Conservation (phyloP, 495 filamentous ascomycete species). For the Xylaria flabelliformis region DNA sequence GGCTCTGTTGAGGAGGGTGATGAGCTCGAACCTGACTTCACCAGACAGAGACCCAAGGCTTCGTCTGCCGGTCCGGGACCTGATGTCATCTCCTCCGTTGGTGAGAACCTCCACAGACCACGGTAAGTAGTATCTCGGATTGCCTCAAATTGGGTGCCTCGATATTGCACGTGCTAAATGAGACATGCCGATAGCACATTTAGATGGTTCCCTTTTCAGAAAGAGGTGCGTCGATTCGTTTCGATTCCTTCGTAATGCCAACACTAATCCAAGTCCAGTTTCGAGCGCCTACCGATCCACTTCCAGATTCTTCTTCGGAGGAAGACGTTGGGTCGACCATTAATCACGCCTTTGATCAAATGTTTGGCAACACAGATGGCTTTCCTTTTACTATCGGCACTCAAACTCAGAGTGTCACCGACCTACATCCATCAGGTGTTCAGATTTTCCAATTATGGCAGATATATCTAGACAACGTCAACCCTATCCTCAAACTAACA, state of each 20-base stretch:
- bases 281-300: slow-evolving; percentile 45
- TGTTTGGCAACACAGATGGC: slow-evolving; percentile 59
- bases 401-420: slow-evolving; percentile 52
- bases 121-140: slow-evolving; percentile 25
- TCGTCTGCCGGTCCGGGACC: slow-evolving; percentile 36
- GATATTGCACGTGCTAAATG: slow-evolving; percentile 22
- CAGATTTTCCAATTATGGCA: slow-evolving; percentile 81
- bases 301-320: slow-evolving; percentile 66
- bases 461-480: slow-evolving; percentile 70
- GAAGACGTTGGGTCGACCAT: slow-evolving; percentile 61
- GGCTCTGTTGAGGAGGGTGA: slow-evolving; percentile 53
- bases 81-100: slow-evolving; percentile 39
- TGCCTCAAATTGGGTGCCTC: slow-evolving; percentile 8
- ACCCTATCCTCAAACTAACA: slow-evolving; percentile 71
- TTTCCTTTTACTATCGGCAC: slow-evolving; percentile 67
- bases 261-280: slow-evolving; percentile 43
- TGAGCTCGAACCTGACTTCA: slow-evolving; percentile 56
- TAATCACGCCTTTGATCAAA: slow-evolving; percentile 60
- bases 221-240: slow-evolving; percentile 49
- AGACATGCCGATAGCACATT: slow-evolving; percentile 35
- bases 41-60: slow-evolving; percentile 37
- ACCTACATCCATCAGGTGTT: slow-evolving; percentile 68
- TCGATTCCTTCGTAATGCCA: slow-evolving; percentile 1
- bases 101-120: slow-evolving; percentile 38
- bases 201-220: slow-evolving; percentile 52